phyloP scores from a whole-genome alignment of 192 early-diverging fungal genomes.

The Coemansia guatemalensis region DNA sequence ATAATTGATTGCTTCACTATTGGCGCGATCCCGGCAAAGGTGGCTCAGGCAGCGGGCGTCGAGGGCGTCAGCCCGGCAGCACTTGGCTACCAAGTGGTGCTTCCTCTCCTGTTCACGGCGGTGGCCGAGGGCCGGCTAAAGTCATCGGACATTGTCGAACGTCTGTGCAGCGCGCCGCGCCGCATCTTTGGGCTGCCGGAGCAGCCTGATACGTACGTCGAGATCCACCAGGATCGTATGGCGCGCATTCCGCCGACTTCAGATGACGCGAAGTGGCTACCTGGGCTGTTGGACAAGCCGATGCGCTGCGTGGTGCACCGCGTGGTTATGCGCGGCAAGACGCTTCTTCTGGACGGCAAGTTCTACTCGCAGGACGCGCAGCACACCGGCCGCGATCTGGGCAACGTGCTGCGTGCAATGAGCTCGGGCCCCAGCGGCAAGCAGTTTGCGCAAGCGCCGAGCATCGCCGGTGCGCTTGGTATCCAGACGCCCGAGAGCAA shows the following conservation, averaged over 20 bases:
- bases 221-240: conserved; percentile 86
- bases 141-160: conserved; percentile 71
- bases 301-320: conserved; percentile 79
- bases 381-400: conserved; percentile 53
- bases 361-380: conserved; percentile 48
- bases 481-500: conserved; percentile 9
- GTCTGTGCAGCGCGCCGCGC: conserved; percentile 83
- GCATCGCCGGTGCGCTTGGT: conserved; percentile 13
- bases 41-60: conserved; percentile 41
- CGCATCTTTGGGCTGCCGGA: conserved; percentile 91
- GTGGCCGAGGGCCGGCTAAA: conserved; percentile 76
- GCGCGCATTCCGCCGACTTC: conserved; percentile 44
- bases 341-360: conserved; percentile 83
- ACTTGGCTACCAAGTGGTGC: conserved; percentile 41
- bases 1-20: conserved; percentile 92
- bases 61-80: conserved; percentile 20
- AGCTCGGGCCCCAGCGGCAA: conserved; percentile 48
- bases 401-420: conserved; percentile 39
- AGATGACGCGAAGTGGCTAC: conserved; percentile 45
- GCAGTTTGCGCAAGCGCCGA: conserved; percentile 29
- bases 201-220: conserved; percentile 91
- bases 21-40: conserved; percentile 65
- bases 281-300: conserved; percentile 56
- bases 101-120: conserved; percentile 78
- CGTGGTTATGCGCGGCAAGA: conserved; percentile 84